phyloP scores from a whole-genome alignment of 352 stramenopile species.

The Globisporangium yorkense region DNA sequence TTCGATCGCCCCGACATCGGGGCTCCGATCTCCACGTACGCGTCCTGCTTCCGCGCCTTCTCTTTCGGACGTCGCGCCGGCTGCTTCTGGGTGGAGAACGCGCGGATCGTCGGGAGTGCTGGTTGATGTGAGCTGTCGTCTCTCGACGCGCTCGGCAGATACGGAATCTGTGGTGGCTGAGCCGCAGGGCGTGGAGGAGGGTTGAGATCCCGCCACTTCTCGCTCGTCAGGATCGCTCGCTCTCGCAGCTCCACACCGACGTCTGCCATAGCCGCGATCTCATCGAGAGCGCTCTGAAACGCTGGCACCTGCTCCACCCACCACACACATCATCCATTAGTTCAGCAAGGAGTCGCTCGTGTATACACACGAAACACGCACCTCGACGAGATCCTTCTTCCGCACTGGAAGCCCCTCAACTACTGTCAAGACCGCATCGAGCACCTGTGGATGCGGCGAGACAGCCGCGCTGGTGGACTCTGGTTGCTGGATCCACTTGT shows the following conservation, averaged over 20 bases:
- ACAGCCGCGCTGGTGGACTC: constrained; percentile 8
- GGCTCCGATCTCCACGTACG: constrained; percentile 19
- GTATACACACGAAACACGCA: constrained; percentile 2
- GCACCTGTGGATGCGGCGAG: constrained; percentile 52
- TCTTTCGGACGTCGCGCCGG: constrained; percentile 23
- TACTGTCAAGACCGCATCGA: constrained; percentile 48
- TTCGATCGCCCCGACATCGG: not conserved
- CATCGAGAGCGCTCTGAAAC: constrained; percentile 28
- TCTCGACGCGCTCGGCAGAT: not conserved
- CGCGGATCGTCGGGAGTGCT: constrained; percentile 35
- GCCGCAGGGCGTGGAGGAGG: constrained; percentile 13
- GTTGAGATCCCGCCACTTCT: constrained; percentile 39
- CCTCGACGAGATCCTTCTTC: constrained; percentile 60
- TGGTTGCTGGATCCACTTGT: constrained; percentile 45
- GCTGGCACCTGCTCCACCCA: constrained; percentile 19
- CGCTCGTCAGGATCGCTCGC: constrained; percentile 29
- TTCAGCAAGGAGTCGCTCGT: too few species aligned
- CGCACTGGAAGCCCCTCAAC: constrained; percentile 54
- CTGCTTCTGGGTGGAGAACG: constrained; percentile 36
- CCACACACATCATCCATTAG: not conserved
- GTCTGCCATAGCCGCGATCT: constrained; percentile 23
- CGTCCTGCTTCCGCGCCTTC: constrained; percentile 37
- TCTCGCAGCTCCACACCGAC: constrained; percentile 30
- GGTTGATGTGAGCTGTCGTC: not conserved
- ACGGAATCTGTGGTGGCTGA: not conserved